Conservation (phyloP, 768 basidiomycete genomes). For the Termitomyces titanicus region DNA sequence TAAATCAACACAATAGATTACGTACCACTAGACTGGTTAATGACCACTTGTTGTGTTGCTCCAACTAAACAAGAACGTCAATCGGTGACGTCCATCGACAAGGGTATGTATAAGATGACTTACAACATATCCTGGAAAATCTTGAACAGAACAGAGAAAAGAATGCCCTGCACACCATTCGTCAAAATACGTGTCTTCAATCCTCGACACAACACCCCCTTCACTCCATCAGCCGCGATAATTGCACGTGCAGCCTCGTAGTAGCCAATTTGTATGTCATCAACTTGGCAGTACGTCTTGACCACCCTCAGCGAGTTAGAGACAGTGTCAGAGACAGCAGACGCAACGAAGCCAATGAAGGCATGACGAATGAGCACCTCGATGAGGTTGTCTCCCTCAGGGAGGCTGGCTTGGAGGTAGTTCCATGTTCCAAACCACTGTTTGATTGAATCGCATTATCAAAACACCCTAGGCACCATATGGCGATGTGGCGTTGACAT, state of each 20-base stretch:
- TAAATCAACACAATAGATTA: too few species aligned
- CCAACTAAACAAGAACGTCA: too few species aligned
- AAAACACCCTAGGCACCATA: too few species aligned
- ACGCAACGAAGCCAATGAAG: slow-evolving; percentile 88
- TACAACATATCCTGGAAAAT: slow-evolving; percentile 91
- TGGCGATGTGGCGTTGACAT: neutral
- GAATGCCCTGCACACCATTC: slow-evolving; percentile 86
- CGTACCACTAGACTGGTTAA: too few species aligned
- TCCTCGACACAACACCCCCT: slow-evolving; percentile 83
- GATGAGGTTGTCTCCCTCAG: slow-evolving; percentile 44
- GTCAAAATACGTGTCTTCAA: slow-evolving; percentile 85
- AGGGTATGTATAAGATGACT: too few species aligned
- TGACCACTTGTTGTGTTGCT: too few species aligned
- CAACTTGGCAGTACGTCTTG: slow-evolving; percentile 94
- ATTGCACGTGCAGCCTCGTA: slow-evolving; percentile 73
- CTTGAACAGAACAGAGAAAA: slow-evolving; percentile 92
- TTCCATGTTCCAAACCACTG: slow-evolving; percentile 89
- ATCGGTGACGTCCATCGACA: too few species aligned
- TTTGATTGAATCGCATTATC: neutral
- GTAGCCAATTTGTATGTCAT: slow-evolving; percentile 79
- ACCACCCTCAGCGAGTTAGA: slow-evolving; percentile 89
- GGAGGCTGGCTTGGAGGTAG: slow-evolving; percentile 62
- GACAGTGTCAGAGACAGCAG: slow-evolving; percentile 78
- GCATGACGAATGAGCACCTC: slow-evolving; percentile 75
- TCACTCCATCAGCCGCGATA: slow-evolving; percentile 66